phyloP scores from a whole-genome alignment of 495 filamentous ascomycete genomes.

The Xeromyces bisporus region DNA sequence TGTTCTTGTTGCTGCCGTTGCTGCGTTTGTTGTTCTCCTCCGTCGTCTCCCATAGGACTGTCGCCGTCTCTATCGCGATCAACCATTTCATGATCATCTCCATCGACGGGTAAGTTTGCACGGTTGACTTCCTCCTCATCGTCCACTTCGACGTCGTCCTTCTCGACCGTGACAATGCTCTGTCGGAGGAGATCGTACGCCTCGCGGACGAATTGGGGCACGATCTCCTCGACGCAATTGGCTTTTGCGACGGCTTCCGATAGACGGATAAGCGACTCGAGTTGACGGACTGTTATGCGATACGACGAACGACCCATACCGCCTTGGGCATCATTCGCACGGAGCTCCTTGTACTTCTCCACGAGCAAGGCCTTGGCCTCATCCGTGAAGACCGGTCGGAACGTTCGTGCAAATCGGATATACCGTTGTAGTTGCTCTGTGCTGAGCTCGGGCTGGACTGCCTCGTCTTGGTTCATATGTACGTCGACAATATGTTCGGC shows the following conservation, averaged over 20 bases:
- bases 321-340: constrained; percentile 85
- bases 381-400: constrained; percentile 79
- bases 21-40: too few species aligned
- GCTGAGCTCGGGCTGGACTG: constrained; percentile 79
- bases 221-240: constrained; percentile 88
- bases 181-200: constrained; percentile 78
- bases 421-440: constrained; percentile 96
- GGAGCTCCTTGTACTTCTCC: constrained; percentile 88
- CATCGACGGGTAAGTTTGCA: constrained; percentile 5
- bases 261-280: constrained; percentile 87
- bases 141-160: constrained; percentile 93
- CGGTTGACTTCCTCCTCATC: constrained; percentile 42
- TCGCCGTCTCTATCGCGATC: constrained; percentile 50
- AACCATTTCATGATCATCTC: constrained; percentile 24
- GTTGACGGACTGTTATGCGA: constrained; percentile 88
- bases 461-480: constrained; percentile 80
- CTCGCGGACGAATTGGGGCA: constrained; percentile 69
- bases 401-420: constrained; percentile 89
- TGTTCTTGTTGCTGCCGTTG: constrained; percentile 21
- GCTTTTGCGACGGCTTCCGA: constrained; percentile 93
- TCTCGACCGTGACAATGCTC: constrained; percentile 94
- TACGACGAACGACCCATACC: constrained; percentile 86
- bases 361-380: constrained; percentile 78
- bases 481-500: constrained; percentile 91
- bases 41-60: constrained; percentile 44